A percentile compares a stretch with the other conserved stretches of the same genome.
These are phyloP conservation scores for Paecilomyces dactylethromorphus DNA, from an alignment of 2,329 filamentous ascomycete species.

Conservation along the genomic window DNA sequence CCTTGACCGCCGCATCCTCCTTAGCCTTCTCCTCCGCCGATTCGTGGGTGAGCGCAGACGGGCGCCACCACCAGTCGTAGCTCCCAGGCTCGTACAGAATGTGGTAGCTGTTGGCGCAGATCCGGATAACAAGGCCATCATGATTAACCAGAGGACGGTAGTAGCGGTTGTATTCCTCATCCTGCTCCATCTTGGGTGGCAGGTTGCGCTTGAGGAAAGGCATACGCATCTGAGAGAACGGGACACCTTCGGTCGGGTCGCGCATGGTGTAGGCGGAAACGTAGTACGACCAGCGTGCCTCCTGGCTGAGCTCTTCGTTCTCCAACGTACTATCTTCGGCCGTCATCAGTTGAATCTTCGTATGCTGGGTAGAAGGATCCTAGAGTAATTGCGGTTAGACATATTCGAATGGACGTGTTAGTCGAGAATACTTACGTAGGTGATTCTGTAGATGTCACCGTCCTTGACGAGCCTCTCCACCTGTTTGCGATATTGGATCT, in stretches of 20 bases:
- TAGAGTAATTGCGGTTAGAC: constrained; percentile 26
- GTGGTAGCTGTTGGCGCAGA: constrained; percentile 72
- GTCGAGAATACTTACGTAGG: constrained; percentile 63
- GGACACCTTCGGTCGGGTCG: constrained; percentile 77
- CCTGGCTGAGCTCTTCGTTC: constrained; percentile 58
- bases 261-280: constrained; percentile 85
- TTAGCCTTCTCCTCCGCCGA: constrained; percentile 26
- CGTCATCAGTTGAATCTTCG: constrained; percentile 76
- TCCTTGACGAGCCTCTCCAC: constrained; percentile 92
- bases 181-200: constrained; percentile 54
- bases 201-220: constrained; percentile 67
- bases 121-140: constrained; percentile 64
- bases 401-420: neutral
- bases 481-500: constrained; percentile 84
- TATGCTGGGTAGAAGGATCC: constrained; percentile 63
- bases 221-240: constrained; percentile 58
- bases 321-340: constrained; percentile 76
- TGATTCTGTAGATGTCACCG: constrained; percentile 81
- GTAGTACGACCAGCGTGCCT: constrained; percentile 83
- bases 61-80: constrained; percentile 62
- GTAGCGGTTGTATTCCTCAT: constrained; percentile 54
- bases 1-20: constrained; percentile 27
- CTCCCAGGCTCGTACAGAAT: constrained; percentile 69
- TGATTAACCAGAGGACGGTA: constrained; percentile 51
- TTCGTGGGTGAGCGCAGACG: constrained; percentile 21